Evolutionary conservation across 169 alveolate genomes (phyloP).

Genomic region (Miamiensis avidus): DNA sequence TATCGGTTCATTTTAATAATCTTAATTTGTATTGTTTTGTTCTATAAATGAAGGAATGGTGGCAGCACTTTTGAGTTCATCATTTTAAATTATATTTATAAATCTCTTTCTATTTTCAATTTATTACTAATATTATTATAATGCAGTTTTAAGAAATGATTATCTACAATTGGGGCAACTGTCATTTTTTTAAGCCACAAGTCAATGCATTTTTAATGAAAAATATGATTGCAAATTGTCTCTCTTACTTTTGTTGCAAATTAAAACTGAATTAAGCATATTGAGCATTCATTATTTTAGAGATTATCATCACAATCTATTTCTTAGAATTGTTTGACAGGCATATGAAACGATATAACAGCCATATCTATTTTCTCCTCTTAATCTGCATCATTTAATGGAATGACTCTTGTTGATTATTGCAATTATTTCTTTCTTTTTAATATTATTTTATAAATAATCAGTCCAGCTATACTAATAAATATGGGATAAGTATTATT

Average conservation of each 20-base stretch:
- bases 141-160: not conserved
- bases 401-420: too few species aligned
- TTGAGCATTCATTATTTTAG: not conserved
- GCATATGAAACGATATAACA: not conserved
- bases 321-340: not conserved
- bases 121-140: too few species aligned
- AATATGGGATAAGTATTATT: too few species aligned
- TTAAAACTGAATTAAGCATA: not conserved
- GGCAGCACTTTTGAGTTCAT: not conserved
- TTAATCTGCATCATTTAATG: too few species aligned
- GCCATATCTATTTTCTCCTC: not conserved
- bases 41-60: too few species aligned
- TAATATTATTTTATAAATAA: too few species aligned
- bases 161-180: not conserved
- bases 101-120: not conserved
- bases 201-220: not conserved
- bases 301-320: not conserved
- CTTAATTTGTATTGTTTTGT: too few species aligned
- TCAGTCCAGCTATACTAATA: too few species aligned
- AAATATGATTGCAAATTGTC: not conserved
- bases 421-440: too few species aligned
- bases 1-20: too few species aligned
- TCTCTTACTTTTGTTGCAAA: not conserved
- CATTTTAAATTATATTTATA: too few species aligned
- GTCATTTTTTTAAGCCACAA: not conserved